Evolutionary conservation across 192 early-diverging fungal species (phyloP), one percentile per base, ranked within the genome.

Genomic region (Coemansia sp.): DNA sequence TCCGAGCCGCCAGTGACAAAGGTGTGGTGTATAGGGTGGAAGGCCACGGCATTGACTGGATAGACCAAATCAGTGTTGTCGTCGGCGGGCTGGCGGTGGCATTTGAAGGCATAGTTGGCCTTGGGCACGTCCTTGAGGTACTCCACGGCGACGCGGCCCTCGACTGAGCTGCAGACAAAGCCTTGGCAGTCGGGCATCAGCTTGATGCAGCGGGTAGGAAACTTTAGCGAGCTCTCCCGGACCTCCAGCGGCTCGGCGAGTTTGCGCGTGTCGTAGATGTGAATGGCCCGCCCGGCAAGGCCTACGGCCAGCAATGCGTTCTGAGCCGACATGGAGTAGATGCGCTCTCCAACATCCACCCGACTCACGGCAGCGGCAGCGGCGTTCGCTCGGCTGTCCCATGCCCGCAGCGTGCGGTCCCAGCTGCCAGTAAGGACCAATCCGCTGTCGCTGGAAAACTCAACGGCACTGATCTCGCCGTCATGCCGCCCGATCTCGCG

Each of bases 1-100:
- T 99, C 96, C 1, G 89, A 85, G 18, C 96, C 96, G 30, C 96
- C 96, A 10, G 96, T 90, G 20, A 86, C 93, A 82, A 99, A 96
- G 13, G 92, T 96, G 56, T 90, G 88, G 56, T 90, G 78, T 9
- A 86, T 81, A 6, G 92, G 93, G 64, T 96, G 90, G 58, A 89
- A 95, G 4, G 93, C 87, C 28, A 98, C 42, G 4, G 93, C 81
- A 51, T 98, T 93, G 30, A 95, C 95, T 9, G 95, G 90, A 51
- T 91, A 95, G 7, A 98, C 85, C 29, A 79, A 72, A 28, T 96
- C 92, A 9, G 82, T 74, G 10, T 82, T 89, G 45, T 90, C 83
- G 13, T 60, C 61, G 9, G 80, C 70, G 13, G 64, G 67, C 44
- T 87, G 78, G 20, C 96, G 82, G 67, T 99, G 96, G 64, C 91